Evolutionary conservation across 176 grass and related monocot species (phyloP), one percentile per base, ranked within the genome.

Genomic region (Carex parvula): DNA sequence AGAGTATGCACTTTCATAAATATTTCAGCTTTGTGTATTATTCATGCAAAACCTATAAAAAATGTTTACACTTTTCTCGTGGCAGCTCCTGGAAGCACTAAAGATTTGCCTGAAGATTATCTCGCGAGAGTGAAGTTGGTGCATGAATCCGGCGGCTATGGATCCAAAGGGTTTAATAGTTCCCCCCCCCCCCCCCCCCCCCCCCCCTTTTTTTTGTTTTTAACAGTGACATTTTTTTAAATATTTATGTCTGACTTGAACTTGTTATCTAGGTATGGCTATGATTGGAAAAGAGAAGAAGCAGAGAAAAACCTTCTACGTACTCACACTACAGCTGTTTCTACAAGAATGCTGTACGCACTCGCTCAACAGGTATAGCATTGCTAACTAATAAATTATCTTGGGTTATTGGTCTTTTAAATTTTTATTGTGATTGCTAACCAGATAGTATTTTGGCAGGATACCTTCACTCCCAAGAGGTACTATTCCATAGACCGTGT

Each of bases 301-400:
- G 96, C 93, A 30, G 96, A 95, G 79, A 99, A 99, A 87, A 95
- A 99, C 67, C 85, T 99, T 22, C 89, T 99, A 76, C 93, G 90
- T 70, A 99, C 96, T 73, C 96, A 95, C 84, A 99, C 93, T 52
- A 99, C 96, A 79, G 96, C 96, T 84, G 96, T 99, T 85, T 99
- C 96, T 53, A 87, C 96, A 20, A 95, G 93, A 93, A 99, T 99
- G 96, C 58, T 96, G 55, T 94, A 96, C 77, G 91, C 83, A 86
- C 90, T 99, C 87, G 97, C 97, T 74, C 93, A 95, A 32, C 83
- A 96, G 93, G 93, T 99, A 89, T 66, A 60, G 41, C 11, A 37
- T 57, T 52, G 30, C 14, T 68, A 68, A 65, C 12, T 83, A 20
- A 14, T 50, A 52, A 78, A 57, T 60, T 61, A 7, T 60, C 41